Percentiles rank a stretch among this genome's conserved stretches.
These are phyloP conservation scores for thale cress (Arabidopsis thaliana) DNA, from an alignment of 345 rosid genomes.

Conservation along the genomic window DNA sequence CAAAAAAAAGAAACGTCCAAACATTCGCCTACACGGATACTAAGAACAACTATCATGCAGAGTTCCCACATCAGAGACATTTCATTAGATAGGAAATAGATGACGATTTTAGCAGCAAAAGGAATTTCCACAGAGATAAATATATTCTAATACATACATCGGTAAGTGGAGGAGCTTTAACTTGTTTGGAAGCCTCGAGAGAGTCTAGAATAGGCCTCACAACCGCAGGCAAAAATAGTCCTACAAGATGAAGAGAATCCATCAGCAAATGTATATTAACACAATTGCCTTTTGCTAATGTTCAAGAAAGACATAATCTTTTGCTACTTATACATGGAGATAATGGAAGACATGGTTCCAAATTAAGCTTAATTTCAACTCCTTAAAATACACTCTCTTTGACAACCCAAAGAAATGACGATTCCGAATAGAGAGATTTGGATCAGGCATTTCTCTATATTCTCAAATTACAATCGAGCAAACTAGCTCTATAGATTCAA, in stretches of 20 bases:
- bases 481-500: background rate
- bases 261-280: background rate
- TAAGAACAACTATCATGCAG: background rate
- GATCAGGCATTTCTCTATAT: slow-evolving; percentile 13
- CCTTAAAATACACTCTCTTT: background rate
- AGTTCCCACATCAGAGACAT: background rate
- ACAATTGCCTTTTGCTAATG: background rate
- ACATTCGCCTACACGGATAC: background rate
- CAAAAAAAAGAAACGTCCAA: background rate
- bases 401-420: background rate
- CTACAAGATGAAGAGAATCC: slow-evolving; percentile 42
- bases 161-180: slow-evolving; percentile 72
- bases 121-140: background rate
- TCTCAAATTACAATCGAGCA: background rate
- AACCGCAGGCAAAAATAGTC: slow-evolving; percentile 93
- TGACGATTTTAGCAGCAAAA: background rate
- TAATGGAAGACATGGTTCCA: background rate
- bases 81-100: background rate
- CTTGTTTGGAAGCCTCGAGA: slow-evolving; percentile 79
- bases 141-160: slow-evolving; percentile 60
- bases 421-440: background rate
- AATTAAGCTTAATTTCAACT: background rate
- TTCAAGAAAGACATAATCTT: background rate
- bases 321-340: background rate
- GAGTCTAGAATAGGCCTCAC: slow-evolving; percentile 97